Evolutionary conservation across 2,329 filamentous ascomycete species (phyloP).

Genomic region (Pyrenochaeta sp.): DNA sequence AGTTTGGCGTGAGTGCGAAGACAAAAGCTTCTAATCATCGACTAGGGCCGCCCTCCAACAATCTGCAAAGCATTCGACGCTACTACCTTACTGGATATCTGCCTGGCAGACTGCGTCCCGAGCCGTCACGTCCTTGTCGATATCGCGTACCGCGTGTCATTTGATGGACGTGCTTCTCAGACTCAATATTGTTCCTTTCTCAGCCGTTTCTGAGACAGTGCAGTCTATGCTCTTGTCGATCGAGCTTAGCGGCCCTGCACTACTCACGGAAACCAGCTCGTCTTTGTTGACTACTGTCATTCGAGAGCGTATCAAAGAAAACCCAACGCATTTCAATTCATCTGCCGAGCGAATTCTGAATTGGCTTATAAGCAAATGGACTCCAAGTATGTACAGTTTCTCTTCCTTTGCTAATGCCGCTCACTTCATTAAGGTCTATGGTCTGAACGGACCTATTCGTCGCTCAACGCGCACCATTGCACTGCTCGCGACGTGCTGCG

Average conservation of each 20-base stretch:
- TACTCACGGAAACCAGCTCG: constrained; percentile 81
- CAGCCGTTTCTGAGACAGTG: constrained; percentile 72
- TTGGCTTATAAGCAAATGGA: constrained; percentile 87
- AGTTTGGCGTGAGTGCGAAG: constrained; percentile 30
- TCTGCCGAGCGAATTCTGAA: constrained; percentile 76
- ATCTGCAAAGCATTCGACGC: constrained; percentile 26
- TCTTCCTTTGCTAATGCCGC: neutral
- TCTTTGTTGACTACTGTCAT: constrained; percentile 76
- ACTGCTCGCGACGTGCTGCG: constrained; percentile 72
- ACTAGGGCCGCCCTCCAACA: constrained; percentile 42
- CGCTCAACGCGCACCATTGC: constrained; percentile 69
- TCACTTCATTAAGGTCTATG: constrained; percentile 50
- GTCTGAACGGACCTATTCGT: constrained; percentile 72
- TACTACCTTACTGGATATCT: constrained; percentile 70
- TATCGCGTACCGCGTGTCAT: constrained; percentile 79
- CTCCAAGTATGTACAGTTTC: constrained; percentile 68
- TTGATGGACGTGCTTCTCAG: constrained; percentile 74
- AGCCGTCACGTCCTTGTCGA: constrained; percentile 72
- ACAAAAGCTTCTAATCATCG: constrained; percentile 4
- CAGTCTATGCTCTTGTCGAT: constrained; percentile 77
- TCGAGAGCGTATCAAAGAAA: constrained; percentile 70
- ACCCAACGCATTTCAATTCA: constrained; percentile 72
- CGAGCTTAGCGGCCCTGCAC: constrained; percentile 81
- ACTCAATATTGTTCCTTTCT: constrained; percentile 71
- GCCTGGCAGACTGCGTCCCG: constrained; percentile 79